Conservation (phyloP, 306 rosid species). For the Acacia confusa region DNA sequence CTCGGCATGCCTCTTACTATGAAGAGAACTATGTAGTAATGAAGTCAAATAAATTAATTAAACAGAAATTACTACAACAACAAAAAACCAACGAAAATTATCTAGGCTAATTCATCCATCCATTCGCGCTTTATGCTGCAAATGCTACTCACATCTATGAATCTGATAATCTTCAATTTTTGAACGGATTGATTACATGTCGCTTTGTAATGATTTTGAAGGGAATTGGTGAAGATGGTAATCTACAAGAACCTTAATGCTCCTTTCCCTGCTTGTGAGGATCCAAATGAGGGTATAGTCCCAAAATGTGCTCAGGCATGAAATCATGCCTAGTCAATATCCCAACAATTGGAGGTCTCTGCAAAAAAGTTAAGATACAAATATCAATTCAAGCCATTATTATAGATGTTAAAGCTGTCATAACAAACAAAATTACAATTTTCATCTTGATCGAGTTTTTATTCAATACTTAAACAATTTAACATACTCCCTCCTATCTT, state of each 20-base stretch:
- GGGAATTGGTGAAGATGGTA: background rate
- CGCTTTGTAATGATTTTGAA: background rate
- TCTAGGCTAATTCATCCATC: background rate
- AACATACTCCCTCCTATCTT: too few species aligned
- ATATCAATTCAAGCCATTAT: background rate
- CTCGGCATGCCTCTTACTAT: background rate
- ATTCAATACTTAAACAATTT: background rate
- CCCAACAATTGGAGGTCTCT: slow-evolving; percentile 75
- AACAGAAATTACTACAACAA: background rate
- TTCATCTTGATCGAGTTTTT: background rate
- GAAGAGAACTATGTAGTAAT: background rate
- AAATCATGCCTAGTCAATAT: slow-evolving; percentile 74
- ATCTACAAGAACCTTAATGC: background rate
- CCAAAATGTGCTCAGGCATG: slow-evolving; percentile 64
- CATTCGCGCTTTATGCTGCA: background rate
- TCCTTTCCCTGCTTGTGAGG: slow-evolving; percentile 29
- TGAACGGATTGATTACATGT: background rate
- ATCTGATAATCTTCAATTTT: background rate
- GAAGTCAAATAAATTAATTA: background rate
- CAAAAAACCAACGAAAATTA: background rate
- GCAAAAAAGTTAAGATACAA: slow-evolving; percentile 27
- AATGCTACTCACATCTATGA: slow-evolving; percentile 6
- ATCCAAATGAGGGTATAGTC: slow-evolving; percentile 59
- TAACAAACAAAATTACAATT: background rate
- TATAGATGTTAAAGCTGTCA: background rate